A percentile compares a stretch with the other conserved stretches of the same genome.
These are phyloP conservation scores for Blastocystis sp. DNA, from an alignment of 352 stramenopile genomes.

Conservation along the genomic window DNA sequence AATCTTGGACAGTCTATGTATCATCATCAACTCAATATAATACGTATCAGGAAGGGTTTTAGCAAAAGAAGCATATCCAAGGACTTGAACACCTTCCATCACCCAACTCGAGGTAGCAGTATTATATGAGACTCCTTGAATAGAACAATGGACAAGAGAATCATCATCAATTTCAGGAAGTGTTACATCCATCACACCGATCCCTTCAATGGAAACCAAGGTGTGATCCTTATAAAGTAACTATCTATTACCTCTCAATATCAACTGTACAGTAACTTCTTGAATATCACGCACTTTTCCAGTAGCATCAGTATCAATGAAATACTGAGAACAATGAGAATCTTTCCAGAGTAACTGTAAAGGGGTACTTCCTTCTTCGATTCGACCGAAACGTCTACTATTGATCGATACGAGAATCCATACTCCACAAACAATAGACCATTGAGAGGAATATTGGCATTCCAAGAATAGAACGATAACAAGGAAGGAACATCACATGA, in stretches of 20 bases:
- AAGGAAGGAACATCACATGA: background rate
- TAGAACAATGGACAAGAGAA: background rate
- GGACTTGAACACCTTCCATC: background rate
- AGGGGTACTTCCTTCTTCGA: conserved; percentile 24
- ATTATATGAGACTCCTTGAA: background rate
- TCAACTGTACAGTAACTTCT: background rate
- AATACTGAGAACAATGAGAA: conserved; percentile 4
- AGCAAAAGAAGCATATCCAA: conserved; percentile 3
- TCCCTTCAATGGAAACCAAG: conserved; percentile 10
- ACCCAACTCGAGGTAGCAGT: background rate
- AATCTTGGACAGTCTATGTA: conserved; percentile 41
- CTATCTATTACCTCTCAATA: background rate
- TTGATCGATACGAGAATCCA: background rate
- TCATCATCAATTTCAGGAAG: background rate
- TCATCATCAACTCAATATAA: background rate
- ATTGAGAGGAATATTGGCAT: background rate
- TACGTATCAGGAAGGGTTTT: conserved; percentile 41
- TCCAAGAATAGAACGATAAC: background rate
- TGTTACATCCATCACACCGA: background rate
- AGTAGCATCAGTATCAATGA: conserved; percentile 15
- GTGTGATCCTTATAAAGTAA: conserved; percentile 8
- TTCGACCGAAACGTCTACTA: background rate
- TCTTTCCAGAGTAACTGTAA: conserved; percentile 52
- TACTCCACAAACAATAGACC: conserved; percentile 39
- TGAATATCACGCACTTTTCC: background rate